Conservation (phyloP, 257 asterid species). For the Solanum appendiculatum region DNA sequence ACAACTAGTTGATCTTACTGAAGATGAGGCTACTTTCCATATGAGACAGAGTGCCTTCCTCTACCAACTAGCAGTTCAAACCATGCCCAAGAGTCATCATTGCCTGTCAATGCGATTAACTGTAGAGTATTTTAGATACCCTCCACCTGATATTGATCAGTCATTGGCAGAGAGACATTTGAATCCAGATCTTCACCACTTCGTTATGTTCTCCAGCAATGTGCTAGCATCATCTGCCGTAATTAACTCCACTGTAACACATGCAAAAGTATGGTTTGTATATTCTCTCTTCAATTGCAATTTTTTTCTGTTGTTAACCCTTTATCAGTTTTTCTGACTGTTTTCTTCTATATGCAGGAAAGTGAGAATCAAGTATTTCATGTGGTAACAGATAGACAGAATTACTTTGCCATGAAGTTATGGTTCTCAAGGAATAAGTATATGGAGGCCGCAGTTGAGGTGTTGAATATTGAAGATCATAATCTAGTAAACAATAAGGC, state of each 20-base stretch:
- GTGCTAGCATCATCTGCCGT: constrained; percentile 81
- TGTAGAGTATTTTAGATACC: constrained; percentile 75
- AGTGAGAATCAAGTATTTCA: constrained; percentile 75
- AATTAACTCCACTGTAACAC: constrained; percentile 71
- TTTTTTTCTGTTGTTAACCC: background rate
- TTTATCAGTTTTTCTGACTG: constrained; percentile 6
- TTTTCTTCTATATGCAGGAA: constrained; percentile 47
- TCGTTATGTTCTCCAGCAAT: constrained; percentile 75
- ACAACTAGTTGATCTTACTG: constrained; percentile 85
- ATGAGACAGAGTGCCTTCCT: constrained; percentile 98
- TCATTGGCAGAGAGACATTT: constrained; percentile 38
- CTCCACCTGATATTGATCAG: constrained; percentile 42
- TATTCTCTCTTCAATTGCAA: background rate
- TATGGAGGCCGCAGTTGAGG: constrained; percentile 73
- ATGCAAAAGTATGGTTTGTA: constrained; percentile 55
- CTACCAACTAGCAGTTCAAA: constrained; percentile 90
- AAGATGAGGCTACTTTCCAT: constrained; percentile 94
- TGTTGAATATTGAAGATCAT: constrained; percentile 72
- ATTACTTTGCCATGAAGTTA: constrained; percentile 76
- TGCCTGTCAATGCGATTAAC: constrained; percentile 91
- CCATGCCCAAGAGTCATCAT: constrained; percentile 95
- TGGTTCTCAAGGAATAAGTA: constrained; percentile 72
- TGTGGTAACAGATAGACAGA: constrained; percentile 79
- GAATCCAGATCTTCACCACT: constrained; percentile 71
- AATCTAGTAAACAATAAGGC: constrained; percentile 38